Conservation (phyloP, 2,329 filamentous ascomycete genomes). For the Calcarisporium arbuscula region DNA sequence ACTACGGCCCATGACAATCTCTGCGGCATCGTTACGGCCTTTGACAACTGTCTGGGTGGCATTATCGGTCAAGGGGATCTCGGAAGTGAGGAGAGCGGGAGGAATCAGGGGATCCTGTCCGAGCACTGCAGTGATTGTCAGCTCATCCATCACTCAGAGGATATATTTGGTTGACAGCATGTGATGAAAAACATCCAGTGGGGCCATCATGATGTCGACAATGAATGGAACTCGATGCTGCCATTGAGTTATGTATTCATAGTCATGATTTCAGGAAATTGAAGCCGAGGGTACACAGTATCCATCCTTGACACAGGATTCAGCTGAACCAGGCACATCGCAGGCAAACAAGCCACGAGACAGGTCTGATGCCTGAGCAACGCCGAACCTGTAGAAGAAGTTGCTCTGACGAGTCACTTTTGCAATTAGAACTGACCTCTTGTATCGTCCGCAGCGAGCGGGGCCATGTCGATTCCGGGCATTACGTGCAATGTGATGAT, state of each 20-base stretch:
- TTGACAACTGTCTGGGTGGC: slow-evolving; percentile 64
- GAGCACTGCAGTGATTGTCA: slow-evolving; percentile 55
- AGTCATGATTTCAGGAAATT: too few relatives aligned
- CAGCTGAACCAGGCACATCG: too few relatives aligned
- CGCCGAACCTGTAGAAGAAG: background rate
- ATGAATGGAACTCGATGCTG: too few relatives aligned
- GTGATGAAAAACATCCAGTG: too few relatives aligned
- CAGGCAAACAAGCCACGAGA: too few relatives aligned
- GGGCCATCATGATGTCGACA: too few relatives aligned
- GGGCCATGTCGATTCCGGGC: slow-evolving; percentile 34
- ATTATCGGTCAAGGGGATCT: slow-evolving; percentile 65
- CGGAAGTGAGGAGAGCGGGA: slow-evolving; percentile 76
- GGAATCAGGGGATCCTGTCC: slow-evolving; percentile 92
- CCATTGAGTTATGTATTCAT: too few relatives aligned
- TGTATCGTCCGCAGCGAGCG: slow-evolving; percentile 39
- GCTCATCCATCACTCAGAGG: slow-evolving; percentile 6
- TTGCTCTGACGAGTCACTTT: background rate
- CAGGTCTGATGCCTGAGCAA: too few relatives aligned
- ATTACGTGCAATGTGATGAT: slow-evolving; percentile 27
- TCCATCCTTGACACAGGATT: too few relatives aligned
- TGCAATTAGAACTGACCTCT: slow-evolving; percentile 26
- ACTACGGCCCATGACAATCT: slow-evolving; percentile 70
- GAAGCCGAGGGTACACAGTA: too few relatives aligned
- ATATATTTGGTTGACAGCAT: too few relatives aligned
- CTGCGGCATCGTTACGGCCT: slow-evolving; percentile 61